Evolutionary conservation across 306 rosid species (phyloP).

Genomic region (Cyclanthera cordifolia): DNA sequence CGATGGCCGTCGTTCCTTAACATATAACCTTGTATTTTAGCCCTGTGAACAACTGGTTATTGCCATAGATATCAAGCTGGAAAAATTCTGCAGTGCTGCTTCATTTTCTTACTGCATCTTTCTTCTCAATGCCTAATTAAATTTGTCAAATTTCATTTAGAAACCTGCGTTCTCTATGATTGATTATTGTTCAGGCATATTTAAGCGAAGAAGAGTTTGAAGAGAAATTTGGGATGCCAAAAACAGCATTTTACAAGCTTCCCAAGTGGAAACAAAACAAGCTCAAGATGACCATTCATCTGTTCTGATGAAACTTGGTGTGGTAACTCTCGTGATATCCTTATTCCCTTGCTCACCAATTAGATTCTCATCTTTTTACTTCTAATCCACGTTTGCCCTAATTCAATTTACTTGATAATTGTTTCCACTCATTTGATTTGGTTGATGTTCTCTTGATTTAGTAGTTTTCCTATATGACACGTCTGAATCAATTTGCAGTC

Average conservation of each 20-base stretch:
- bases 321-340: background rate
- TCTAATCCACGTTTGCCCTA: background rate
- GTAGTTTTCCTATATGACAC: background rate
- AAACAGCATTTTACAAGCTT: conserved; percentile 56
- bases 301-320: conserved; percentile 31
- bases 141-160: background rate
- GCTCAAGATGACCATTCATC: conserved; percentile 64
- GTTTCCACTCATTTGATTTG: background rate
- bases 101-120: background rate
- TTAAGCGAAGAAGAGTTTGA: conserved; percentile 67
- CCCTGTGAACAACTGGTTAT: too few species aligned
- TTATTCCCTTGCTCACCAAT: background rate
- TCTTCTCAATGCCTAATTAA: background rate
- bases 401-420: background rate
- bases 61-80: background rate
- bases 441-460: background rate
- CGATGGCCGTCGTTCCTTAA: too few species aligned
- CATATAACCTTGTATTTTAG: too few species aligned
- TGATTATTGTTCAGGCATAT: conserved; percentile 48
- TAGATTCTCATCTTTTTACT: background rate
- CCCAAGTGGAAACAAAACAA: conserved; percentile 97
- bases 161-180: conserved; percentile 17
- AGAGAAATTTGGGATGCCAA: conserved; percentile 55
- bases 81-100: background rate
- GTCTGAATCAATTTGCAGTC: background rate